Base-by-base conservation (phyloP, 2,329 filamentous ascomycete genomes). In the Penicillium sp. region DNA sequence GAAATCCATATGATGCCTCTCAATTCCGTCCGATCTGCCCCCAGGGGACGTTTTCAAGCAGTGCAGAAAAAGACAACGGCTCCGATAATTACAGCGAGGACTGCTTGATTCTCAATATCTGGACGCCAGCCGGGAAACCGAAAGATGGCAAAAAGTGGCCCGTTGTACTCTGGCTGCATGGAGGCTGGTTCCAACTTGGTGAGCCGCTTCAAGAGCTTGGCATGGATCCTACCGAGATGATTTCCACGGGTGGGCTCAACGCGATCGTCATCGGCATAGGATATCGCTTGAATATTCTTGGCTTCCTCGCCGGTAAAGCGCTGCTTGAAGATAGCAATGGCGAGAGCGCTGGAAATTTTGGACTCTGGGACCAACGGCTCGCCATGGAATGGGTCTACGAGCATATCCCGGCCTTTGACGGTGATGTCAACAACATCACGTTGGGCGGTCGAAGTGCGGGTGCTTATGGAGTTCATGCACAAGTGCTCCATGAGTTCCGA, bases 381-480 rank as follows among this genome's bases (percentile, higher is more conserved):
- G 81, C 80, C 0, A 65, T 82, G 8, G 72, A 81, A 61, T 84
- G 82, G 81, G 75, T 81, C 0, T 71, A 79, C 32, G 65, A 75
- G 5, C 77, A 83, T 55, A 80, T 83, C 45, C 58, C 65, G 3
- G 65, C 18, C 2, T 81, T 82, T 52, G 75, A 75, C 8, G 81
- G 80, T 3, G 75, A 83, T 57, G 55, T 74, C 0, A 54, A 61
- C n/a, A 76, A 78, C 49, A 74, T 83, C 39, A 81, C 76, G 0
- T 69, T 79, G 1, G 74, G 71, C 3, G 78, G 75, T 4, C 67
- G 75, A 4, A 78, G 75, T 49, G 78, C 78, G 2, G 77, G 78
- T 3, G 75, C 77, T 0, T 79, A 79, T 58, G 71, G 72, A 1
- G 63, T 64, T 0, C 63, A 64, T n/a, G 61, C 58, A 2, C 63